Conservation (phyloP, 495 filamentous ascomycete genomes). For the Pyrenopolyporus hunteri region DNA sequence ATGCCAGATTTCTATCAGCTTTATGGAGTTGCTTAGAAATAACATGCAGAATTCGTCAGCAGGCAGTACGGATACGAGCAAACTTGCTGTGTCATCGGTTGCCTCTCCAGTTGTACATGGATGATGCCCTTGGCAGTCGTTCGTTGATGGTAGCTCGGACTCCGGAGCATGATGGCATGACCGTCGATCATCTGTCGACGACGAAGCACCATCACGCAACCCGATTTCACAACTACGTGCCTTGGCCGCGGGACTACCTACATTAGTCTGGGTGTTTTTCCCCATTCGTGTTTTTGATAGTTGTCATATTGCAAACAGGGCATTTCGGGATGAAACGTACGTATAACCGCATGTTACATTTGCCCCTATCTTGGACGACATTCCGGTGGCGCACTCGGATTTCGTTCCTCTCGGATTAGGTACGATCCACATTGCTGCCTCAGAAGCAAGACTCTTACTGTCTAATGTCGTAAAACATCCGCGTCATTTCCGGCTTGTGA, state of each 20-base stretch:
- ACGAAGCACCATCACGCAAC: not conserved
- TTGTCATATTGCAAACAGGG: not conserved
- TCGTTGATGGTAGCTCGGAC: not conserved
- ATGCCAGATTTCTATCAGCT: not conserved
- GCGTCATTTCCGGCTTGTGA: not conserved
- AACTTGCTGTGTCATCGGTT: not conserved
- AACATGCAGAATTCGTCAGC: not conserved
- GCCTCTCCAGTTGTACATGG: not conserved
- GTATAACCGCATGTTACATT: constrained; percentile 18
- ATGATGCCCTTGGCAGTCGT: not conserved
- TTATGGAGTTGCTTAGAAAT: constrained; percentile 9
- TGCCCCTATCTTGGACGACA: constrained; percentile 9
- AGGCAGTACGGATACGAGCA: constrained; percentile 13
- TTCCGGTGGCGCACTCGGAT: not conserved
- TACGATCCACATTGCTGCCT: too few relatives aligned
- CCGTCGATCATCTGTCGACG: not conserved
- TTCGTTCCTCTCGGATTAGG: not conserved
- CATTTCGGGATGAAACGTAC: not conserved
- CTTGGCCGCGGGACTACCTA: not conserved
- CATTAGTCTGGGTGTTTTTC: not conserved
- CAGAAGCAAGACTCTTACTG: not conserved
- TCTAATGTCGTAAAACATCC: not conserved
- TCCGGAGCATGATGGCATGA: not conserved
- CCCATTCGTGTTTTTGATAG: not conserved
- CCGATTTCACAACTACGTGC: constrained; percentile 8